phyloP scores from a whole-genome alignment of 805 yeast genomes.

The Brettanomyces naardenensis region DNA sequence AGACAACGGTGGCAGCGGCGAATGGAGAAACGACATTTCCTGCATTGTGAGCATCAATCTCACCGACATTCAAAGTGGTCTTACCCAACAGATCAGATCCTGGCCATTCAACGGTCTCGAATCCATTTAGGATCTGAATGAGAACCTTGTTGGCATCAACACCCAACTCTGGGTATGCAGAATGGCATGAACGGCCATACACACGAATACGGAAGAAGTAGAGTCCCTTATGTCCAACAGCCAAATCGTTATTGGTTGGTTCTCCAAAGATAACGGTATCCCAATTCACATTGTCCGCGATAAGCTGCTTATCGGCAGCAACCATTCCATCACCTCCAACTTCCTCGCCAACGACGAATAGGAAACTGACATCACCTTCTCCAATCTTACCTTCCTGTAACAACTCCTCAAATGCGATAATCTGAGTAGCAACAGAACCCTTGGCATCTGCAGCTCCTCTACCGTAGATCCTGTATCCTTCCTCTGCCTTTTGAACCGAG shows the following conservation, averaged over 20 bases:
- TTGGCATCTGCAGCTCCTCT: constrained; percentile 70
- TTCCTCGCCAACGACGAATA: constrained; percentile 70
- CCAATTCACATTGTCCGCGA: constrained; percentile 36
- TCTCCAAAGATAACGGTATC: constrained; percentile 63
- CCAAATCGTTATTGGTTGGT: constrained; percentile 64
- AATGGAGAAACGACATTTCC: constrained; percentile 56
- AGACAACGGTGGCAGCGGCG: constrained; percentile 40
- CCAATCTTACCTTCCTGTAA: constrained; percentile 27
- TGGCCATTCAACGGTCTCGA: constrained; percentile 41
- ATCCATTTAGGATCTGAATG: constrained; percentile 39
- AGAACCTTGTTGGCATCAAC: constrained; percentile 52
- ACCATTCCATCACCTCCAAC: constrained; percentile 58
- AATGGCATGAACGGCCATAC: constrained; percentile 55
- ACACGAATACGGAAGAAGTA: constrained; percentile 34
- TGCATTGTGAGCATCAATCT: constrained; percentile 55
- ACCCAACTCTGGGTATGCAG: constrained; percentile 67
- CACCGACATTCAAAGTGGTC: constrained; percentile 56
- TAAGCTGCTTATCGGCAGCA: constrained; percentile 30
- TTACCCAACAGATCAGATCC: constrained; percentile 45
- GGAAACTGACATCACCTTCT: constrained; percentile 49
- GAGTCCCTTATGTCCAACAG: constrained; percentile 64
- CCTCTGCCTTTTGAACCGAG: constrained; percentile 20
- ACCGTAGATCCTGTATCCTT: constrained; percentile 41
- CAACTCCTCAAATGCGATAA: constrained; percentile 45
- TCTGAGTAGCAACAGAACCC: constrained; percentile 58